These are phyloP conservation scores for Raphanus sativus DNA, from an alignment of 345 rosid genomes.

Conservation along the genomic window DNA sequence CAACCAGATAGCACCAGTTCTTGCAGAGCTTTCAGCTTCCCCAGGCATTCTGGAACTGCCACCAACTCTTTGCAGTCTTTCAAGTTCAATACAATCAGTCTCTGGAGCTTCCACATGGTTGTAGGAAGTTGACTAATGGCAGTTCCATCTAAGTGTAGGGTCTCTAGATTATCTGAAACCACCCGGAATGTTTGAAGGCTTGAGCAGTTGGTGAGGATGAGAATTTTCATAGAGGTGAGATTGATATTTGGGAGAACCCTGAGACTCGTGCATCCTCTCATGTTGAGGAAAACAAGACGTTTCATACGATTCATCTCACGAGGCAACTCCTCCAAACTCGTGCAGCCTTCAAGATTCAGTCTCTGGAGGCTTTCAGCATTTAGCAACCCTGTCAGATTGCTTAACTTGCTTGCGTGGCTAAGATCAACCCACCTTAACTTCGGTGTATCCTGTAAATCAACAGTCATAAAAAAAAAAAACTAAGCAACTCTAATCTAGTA, in stretches of 20 bases:
- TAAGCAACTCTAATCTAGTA: not conserved
- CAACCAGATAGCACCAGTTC: constrained; percentile 30
- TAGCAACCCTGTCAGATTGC: constrained; percentile 25
- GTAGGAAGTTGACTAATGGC: constrained; percentile 17
- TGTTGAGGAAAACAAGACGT: not conserved
- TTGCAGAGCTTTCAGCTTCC: constrained; percentile 24
- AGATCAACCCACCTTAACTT: constrained; percentile 39
- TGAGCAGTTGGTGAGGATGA: constrained; percentile 32
- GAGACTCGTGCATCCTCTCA: constrained; percentile 33
- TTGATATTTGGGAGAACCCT: not conserved
- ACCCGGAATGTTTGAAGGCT: constrained; percentile 3
- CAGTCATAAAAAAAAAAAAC: not conserved
- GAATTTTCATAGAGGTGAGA: constrained; percentile 17
- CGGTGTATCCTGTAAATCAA: constrained; percentile 22
- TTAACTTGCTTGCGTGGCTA: constrained; percentile 13
- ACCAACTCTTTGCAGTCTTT: constrained; percentile 8
- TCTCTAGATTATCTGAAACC: constrained; percentile 5
- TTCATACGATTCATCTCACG: not conserved
- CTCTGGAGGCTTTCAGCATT: constrained; percentile 30
- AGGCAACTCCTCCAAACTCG: constrained; percentile 12
- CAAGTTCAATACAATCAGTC: constrained; percentile 24
- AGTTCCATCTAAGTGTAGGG: constrained; percentile 24
- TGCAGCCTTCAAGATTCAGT: constrained; percentile 35
- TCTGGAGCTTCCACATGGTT: constrained; percentile 8
- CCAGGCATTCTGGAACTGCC: constrained; percentile 14